Percentiles rank a stretch among this genome's conserved stretches.
phyloP scores from a whole-genome alignment of 2,329 filamentous ascomycete species.

The Penicillium sp. region DNA sequence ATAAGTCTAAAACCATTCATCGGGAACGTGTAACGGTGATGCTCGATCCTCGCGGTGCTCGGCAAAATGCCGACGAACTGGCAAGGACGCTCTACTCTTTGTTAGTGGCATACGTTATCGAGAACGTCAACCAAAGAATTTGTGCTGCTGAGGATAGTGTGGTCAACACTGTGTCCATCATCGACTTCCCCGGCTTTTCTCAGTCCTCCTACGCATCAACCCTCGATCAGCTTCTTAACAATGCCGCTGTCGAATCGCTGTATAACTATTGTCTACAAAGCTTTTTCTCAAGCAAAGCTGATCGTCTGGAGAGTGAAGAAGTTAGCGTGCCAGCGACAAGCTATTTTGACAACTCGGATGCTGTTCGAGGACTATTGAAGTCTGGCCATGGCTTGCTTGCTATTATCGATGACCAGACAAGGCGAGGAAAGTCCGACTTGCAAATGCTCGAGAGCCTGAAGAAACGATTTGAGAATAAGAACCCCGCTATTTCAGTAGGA shows the following conservation, averaged over 20 bases:
- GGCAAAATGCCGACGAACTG: conserved; percentile 88
- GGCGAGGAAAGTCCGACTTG: conserved; percentile 79
- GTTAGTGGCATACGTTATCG: conserved; percentile 88
- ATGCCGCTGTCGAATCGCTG: conserved; percentile 84
- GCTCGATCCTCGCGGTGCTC: conserved; percentile 87
- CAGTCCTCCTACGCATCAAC: conserved; percentile 79
- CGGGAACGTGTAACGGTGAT: conserved; percentile 97
- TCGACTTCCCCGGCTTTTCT: conserved; percentile 94
- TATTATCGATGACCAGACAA: conserved; percentile 93
- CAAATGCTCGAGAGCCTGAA: conserved; percentile 87
- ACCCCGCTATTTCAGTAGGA: conserved; percentile 78
- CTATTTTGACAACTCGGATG: conserved; percentile 97
- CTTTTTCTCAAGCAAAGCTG: conserved; percentile 92
- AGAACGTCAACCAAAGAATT: conserved; percentile 83
- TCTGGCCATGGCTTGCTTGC: conserved; percentile 86
- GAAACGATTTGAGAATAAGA: conserved; percentile 92
- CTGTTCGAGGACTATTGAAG: conserved; percentile 86
- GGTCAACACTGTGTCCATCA: conserved; percentile 87
- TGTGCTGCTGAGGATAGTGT: conserved; percentile 85
- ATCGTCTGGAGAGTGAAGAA: conserved; percentile 90
- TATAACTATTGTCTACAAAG: conserved; percentile 93
- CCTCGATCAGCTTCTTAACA: conserved; percentile 89
- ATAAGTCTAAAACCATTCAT: conserved; percentile 95
- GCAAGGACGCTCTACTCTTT: conserved; percentile 91
- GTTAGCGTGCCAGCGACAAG: conserved; percentile 85